Conservation (phyloP, 257 asterid genomes). For the Datura wrightii region DNA sequence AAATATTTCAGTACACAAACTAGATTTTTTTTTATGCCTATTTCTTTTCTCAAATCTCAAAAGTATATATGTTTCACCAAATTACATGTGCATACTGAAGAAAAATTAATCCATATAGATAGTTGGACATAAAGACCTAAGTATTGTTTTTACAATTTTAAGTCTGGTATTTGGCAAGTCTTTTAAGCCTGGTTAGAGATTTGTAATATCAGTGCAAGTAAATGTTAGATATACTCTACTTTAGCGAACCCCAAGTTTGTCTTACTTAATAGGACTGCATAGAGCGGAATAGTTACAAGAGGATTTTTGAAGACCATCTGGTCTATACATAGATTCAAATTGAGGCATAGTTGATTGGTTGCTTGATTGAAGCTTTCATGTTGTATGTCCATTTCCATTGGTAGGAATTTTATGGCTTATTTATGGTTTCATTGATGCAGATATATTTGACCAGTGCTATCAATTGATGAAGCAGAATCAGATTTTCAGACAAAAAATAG, state of each 20-base stretch:
- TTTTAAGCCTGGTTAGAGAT: not conserved
- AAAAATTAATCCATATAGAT: not conserved
- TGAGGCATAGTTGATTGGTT: constrained; percentile 13
- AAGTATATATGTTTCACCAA: not conserved
- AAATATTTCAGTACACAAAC: constrained; percentile 14
- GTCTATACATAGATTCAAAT: constrained; percentile 14
- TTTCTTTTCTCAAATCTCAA: not conserved
- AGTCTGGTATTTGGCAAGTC: not conserved
- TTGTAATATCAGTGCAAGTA: not conserved
- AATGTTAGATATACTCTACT: constrained; percentile 12
- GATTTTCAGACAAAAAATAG: not conserved
- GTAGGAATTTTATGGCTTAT: not conserved
- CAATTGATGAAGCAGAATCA: constrained; percentile 21
- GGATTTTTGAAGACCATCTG: not conserved
- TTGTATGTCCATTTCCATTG: not conserved
- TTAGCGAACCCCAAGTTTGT: not conserved
- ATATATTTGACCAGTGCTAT: constrained; percentile 16
- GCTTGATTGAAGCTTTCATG: constrained; percentile 10
- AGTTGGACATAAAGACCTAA: not conserved
- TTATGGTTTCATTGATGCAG: not conserved
- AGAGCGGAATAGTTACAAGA: not conserved
- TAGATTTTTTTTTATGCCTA: not conserved
- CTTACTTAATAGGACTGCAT: not conserved
- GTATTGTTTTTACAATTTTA: constrained; percentile 20
- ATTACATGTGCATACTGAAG: constrained; percentile 7